Percentiles rank a stretch among this genome's conserved stretches.
phyloP scores from a whole-genome alignment of 371 early-diverging fungal species.

The Mortierella sp. region DNA sequence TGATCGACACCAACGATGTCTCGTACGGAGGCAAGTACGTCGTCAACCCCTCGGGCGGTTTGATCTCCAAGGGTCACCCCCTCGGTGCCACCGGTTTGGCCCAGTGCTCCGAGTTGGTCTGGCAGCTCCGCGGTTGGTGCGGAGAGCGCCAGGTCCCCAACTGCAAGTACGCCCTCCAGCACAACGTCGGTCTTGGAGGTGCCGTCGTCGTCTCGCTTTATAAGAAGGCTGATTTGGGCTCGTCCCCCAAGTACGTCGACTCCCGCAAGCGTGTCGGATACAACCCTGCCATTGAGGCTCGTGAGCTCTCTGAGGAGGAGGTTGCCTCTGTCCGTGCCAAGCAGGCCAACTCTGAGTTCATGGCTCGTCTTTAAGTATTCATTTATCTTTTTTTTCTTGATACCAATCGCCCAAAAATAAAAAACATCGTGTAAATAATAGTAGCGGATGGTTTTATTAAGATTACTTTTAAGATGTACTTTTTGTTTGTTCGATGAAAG shows the following conservation, averaged over 20 bases:
- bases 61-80: slow-evolving; percentile 88
- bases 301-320: slow-evolving; percentile 71
- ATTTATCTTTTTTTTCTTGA: background rate
- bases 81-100: slow-evolving; percentile 87
- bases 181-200: slow-evolving; percentile 86
- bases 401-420: background rate
- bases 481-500: too few relatives aligned
- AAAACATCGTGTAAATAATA: background rate
- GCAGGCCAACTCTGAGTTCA: slow-evolving; percentile 59
- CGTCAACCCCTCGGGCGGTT: slow-evolving; percentile 85
- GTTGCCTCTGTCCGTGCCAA: slow-evolving; percentile 69
- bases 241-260: slow-evolving; percentile 66
- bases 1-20: slow-evolving; percentile 69
- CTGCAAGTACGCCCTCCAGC: slow-evolving; percentile 78
- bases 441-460: background rate
- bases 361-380: slow-evolving; percentile 53
- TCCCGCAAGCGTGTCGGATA: slow-evolving; percentile 73
- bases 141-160: slow-evolving; percentile 82
- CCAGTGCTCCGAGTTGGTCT: slow-evolving; percentile 77
- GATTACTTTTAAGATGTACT: background rate
- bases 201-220: slow-evolving; percentile 82
- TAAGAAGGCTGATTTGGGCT: slow-evolving; percentile 62
- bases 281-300: slow-evolving; percentile 81
- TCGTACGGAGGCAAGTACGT: slow-evolving; percentile 75
- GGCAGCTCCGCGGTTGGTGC: slow-evolving; percentile 81